Conservation (phyloP, 345 rosid genomes). For the Arabis hirsuta region DNA sequence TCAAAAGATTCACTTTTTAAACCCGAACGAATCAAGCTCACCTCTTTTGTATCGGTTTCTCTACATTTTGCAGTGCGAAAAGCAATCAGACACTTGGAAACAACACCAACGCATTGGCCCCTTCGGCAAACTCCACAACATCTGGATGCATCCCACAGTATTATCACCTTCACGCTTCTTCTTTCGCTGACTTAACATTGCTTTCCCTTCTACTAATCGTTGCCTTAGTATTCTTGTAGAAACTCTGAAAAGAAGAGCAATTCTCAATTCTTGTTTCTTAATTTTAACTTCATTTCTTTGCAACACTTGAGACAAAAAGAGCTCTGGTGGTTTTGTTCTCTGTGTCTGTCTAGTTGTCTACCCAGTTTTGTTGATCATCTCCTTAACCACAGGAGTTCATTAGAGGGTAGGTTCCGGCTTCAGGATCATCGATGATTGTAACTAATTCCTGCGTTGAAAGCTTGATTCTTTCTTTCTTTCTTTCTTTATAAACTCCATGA, state of each 20-base stretch:
- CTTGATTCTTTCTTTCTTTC: constrained; percentile 28
- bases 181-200: constrained; percentile 55
- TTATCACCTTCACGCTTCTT: constrained; percentile 42
- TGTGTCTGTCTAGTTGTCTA: constrained; percentile 29
- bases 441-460: constrained; percentile 33
- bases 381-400: constrained; percentile 20
- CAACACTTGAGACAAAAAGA: constrained; percentile 35
- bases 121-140: constrained; percentile 76
- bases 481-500: not conserved
- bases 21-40: constrained; percentile 5
- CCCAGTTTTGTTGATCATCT: constrained; percentile 45
- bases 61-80: constrained; percentile 54
- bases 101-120: constrained; percentile 70
- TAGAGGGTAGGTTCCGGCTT: constrained; percentile 34
- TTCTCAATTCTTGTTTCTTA: constrained; percentile 44
- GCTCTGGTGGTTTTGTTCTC: constrained; percentile 34
- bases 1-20: constrained; percentile 17
- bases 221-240: constrained; percentile 54
- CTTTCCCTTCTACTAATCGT: constrained; percentile 48
- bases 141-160: constrained; percentile 53
- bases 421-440: constrained; percentile 31
- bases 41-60: not conserved
- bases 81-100: constrained; percentile 71
- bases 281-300: constrained; percentile 29
- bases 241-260: constrained; percentile 31